Percentiles rank a stretch among this genome's conserved stretches.
phyloP scores from a whole-genome alignment of 208 protist genomes.

The Leishmania lainsoni region DNA sequence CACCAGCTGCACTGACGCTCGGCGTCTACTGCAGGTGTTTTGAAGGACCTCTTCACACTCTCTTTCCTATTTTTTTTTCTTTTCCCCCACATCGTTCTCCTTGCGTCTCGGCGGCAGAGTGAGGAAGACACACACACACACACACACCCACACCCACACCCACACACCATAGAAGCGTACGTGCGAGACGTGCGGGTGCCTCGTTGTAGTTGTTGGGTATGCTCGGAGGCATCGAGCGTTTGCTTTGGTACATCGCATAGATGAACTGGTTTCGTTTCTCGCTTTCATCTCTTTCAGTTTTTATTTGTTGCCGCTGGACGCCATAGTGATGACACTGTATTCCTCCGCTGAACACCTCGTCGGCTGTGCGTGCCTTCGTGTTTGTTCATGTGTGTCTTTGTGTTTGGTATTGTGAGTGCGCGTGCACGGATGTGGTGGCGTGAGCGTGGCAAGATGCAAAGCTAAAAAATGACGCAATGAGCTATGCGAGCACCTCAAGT shows the following conservation, averaged over 20 bases:
- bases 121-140: neutral
- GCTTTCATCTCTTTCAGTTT: slow-evolving; percentile 6
- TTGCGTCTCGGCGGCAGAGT: neutral
- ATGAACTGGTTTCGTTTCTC: slow-evolving; percentile 7
- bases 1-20: neutral
- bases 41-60: neutral
- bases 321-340: neutral
- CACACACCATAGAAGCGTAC: slow-evolving; percentile 15
- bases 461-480: no score
- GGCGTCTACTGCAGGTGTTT: neutral
- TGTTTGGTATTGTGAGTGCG: neutral
- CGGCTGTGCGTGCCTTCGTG: neutral
- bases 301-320: neutral
- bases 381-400: neutral
- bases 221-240: neutral
- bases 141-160: neutral
- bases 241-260: slow-evolving; percentile 2
- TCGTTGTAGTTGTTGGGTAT: neutral
- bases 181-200: neutral
- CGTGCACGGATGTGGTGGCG: neutral
- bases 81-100: neutral
- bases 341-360: neutral
- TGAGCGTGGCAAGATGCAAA: neutral
- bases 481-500: neutral
- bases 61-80: neutral